Conservation (phyloP, 2,329 filamentous ascomycete genomes). For the Aureobasidium sp. region DNA sequence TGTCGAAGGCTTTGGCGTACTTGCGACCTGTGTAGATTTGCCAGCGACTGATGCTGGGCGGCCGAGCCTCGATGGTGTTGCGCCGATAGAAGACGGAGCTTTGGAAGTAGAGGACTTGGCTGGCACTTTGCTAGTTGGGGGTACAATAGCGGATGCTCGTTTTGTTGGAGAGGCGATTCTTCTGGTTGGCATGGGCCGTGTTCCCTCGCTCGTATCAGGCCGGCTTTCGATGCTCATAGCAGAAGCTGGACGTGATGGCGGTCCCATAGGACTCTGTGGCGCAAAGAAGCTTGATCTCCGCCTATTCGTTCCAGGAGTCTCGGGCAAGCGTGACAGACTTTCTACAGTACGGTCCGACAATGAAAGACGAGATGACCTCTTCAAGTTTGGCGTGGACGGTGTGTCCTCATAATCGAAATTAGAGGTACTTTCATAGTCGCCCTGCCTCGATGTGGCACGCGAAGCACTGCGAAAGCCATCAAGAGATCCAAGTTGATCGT, state of each 20-base stretch:
- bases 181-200: constrained; percentile 23
- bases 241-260: constrained; percentile 58
- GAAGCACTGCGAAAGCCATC: constrained; percentile 40
- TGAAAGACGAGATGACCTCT: constrained; percentile 46
- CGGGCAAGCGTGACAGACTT: constrained; percentile 69
- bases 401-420: constrained; percentile 20
- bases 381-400: constrained; percentile 21
- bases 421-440: constrained; percentile 26
- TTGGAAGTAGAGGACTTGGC: not conserved
- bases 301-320: constrained; percentile 64
- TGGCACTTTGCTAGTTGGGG: constrained; percentile 22
- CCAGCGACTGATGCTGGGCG: constrained; percentile 5
- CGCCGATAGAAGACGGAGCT: not conserved
- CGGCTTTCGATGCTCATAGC: constrained; percentile 48
- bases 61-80: not conserved
- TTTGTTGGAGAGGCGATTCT: constrained; percentile 31
- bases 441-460: constrained; percentile 35
- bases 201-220: constrained; percentile 40
- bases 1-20: constrained; percentile 22
- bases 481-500: constrained; percentile 38
- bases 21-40: not conserved
- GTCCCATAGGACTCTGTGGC: constrained; percentile 51
- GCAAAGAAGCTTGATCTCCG: constrained; percentile 69
- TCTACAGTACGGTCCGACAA: constrained; percentile 81
- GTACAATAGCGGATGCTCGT: constrained; percentile 29